Evolutionary conservation across 495 filamentous ascomycete species (phyloP).

Genomic region (Talaromyces stipitatus): DNA sequence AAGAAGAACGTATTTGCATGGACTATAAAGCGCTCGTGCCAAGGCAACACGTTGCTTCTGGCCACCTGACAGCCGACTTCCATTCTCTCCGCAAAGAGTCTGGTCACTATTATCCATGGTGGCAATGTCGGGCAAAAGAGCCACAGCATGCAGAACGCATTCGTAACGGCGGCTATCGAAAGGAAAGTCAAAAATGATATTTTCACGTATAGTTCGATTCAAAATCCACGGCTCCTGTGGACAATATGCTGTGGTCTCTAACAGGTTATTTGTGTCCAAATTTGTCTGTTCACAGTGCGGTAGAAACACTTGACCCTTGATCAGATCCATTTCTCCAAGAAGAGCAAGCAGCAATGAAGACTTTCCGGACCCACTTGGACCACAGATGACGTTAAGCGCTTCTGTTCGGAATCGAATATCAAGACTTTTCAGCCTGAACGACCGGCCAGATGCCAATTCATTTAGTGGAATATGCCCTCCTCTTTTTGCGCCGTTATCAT

Average conservation of each 20-base stretch:
- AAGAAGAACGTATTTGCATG: conserved; percentile 41
- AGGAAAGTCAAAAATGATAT: conserved; percentile 51
- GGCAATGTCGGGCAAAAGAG: conserved; percentile 71
- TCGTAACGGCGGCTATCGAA: conserved; percentile 35
- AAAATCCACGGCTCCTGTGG: conserved; percentile 60
- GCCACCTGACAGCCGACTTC: conserved; percentile 76
- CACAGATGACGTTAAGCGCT: conserved; percentile 55
- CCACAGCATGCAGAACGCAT: conserved; percentile 47
- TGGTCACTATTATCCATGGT: conserved; percentile 74
- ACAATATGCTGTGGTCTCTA: conserved; percentile 36
- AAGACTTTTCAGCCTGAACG: neutral
- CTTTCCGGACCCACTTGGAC: conserved; percentile 50
- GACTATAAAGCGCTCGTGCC: neutral
- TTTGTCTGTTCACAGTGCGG: conserved; percentile 14
- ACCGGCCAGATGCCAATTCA: neutral
- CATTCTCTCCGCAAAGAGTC: conserved; percentile 79
- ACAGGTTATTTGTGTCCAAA: no score
- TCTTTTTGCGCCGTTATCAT: neutral
- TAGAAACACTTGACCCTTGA: conserved; percentile 37
- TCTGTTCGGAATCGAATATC: conserved; percentile 55
- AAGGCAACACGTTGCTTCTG: conserved; percentile 56
- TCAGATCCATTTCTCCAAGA: conserved; percentile 48
- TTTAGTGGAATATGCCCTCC: neutral
- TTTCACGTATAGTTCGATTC: conserved; percentile 59
- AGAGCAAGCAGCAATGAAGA: conserved; percentile 51